Evolutionary conservation across 345 rosid genomes (phyloP).

Genomic region (Leavenworthia alabamica): DNA sequence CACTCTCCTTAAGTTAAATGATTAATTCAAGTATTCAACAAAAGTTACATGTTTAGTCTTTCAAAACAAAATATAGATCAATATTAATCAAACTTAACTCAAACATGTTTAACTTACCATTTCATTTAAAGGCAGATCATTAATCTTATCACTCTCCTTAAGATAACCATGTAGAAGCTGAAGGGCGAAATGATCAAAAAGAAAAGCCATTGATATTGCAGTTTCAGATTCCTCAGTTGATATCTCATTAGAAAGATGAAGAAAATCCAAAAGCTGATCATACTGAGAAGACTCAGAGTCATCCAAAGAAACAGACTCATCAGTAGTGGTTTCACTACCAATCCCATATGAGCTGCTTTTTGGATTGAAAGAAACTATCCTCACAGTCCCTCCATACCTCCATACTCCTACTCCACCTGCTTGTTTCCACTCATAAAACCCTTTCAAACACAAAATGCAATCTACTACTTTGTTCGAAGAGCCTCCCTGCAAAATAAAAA

Average conservation of each 20-base stretch:
- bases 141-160: conserved; percentile 53
- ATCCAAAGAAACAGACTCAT: conserved; percentile 73
- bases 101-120: conserved; percentile 70
- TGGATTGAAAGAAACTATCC: conserved; percentile 62
- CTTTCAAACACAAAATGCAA: conserved; percentile 93
- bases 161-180: conserved; percentile 81
- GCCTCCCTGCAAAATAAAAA: conserved; percentile 54
- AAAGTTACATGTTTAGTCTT: neutral
- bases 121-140: conserved; percentile 78
- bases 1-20: neutral
- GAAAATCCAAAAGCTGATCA: conserved; percentile 79
- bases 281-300: conserved; percentile 85
- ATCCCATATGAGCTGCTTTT: conserved; percentile 50
- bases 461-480: conserved; percentile 92
- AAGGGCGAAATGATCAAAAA: conserved; percentile 77
- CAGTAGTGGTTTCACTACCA: conserved; percentile 74
- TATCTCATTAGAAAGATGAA: conserved; percentile 75
- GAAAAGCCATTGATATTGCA: conserved; percentile 64
- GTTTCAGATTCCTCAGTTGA: conserved; percentile 71
- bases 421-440: conserved; percentile 89
- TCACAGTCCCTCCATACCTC: conserved; percentile 97
- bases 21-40: neutral
- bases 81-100: neutral
- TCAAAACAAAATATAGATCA: neutral
- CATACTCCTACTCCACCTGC: conserved; percentile 92